phyloP scores from a whole-genome alignment of 148 eudicot species.

The Heliosperma pusillum region DNA sequence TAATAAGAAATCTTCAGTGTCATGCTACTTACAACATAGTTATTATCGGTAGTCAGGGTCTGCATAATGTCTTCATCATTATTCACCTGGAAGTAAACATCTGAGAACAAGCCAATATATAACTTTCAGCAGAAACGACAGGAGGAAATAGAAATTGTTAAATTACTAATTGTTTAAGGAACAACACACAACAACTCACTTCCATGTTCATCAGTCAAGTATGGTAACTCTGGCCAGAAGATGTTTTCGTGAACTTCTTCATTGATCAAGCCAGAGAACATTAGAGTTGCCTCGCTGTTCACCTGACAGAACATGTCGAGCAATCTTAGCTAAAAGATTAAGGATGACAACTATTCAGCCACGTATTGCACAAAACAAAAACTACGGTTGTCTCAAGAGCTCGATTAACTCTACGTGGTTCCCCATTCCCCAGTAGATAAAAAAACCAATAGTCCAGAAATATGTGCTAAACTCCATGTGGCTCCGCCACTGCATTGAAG shows the following conservation, averaged over 20 bases:
- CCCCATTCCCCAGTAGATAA: neutral
- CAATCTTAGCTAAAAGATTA: constrained; percentile 14
- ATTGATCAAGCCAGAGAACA: constrained; percentile 66
- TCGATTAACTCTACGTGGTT: neutral
- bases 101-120: constrained; percentile 48
- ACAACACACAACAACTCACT: constrained; percentile 54
- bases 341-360: constrained; percentile 14
- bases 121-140: constrained; percentile 18
- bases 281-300: constrained; percentile 73
- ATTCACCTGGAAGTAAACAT: constrained; percentile 89
- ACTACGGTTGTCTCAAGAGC: neutral
- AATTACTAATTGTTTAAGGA: neutral
- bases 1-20: neutral
- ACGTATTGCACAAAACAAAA: neutral
- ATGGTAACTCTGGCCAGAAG: constrained; percentile 96
- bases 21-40: constrained; percentile 59
- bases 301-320: constrained; percentile 43
- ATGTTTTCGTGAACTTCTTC: constrained; percentile 77
- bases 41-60: constrained; percentile 64
- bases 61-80: constrained; percentile 83
- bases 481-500: neutral
- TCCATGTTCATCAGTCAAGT: constrained; percentile 88
- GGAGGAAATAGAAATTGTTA: constrained; percentile 3
- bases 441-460: too few species aligned
- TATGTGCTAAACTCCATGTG: too few species aligned